Evolutionary conservation across 495 filamentous ascomycete species (phyloP).

Genomic region (Neurospora sp.): DNA sequence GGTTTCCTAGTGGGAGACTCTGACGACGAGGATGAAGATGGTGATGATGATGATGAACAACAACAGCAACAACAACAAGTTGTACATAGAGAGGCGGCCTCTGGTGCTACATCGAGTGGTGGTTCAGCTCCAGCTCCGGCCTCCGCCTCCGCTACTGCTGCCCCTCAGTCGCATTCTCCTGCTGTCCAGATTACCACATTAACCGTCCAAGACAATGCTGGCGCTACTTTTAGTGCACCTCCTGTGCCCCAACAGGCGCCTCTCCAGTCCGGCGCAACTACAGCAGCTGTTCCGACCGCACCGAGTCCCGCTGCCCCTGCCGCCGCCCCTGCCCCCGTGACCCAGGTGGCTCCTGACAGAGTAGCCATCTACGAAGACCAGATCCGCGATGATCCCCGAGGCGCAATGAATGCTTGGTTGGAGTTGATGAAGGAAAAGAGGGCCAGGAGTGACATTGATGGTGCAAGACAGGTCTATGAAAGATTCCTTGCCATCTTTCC

Average conservation of each 20-base stretch:
- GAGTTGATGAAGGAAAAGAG: conserved; percentile 77
- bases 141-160: conserved; percentile 6
- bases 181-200: conserved; percentile 13
- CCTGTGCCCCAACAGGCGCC: conserved; percentile 14
- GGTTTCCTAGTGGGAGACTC: conserved; percentile 76
- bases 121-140: conserved; percentile 3
- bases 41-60: neutral
- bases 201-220: conserved; percentile 13
- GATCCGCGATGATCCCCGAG: conserved; percentile 80
- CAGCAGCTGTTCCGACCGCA: neutral
- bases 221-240: conserved; percentile 6
- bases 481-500: conserved; percentile 82
- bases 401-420: conserved; percentile 85
- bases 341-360: conserved; percentile 57
- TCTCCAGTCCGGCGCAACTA: neutral
- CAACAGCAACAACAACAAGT: neutral
- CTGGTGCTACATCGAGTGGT: conserved; percentile 13
- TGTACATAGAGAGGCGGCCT: conserved; percentile 7
- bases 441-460: conserved; percentile 68
- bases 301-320: conserved; percentile 8
- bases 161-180: conserved; percentile 13
- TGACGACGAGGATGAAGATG: conserved; percentile 40
- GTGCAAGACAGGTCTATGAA: conserved; percentile 71
- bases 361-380: conserved; percentile 83
- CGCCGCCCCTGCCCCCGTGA: conserved; percentile 11